Conservation (phyloP, 148 eudicot species). For the Vaccinium myrtillus region DNA sequence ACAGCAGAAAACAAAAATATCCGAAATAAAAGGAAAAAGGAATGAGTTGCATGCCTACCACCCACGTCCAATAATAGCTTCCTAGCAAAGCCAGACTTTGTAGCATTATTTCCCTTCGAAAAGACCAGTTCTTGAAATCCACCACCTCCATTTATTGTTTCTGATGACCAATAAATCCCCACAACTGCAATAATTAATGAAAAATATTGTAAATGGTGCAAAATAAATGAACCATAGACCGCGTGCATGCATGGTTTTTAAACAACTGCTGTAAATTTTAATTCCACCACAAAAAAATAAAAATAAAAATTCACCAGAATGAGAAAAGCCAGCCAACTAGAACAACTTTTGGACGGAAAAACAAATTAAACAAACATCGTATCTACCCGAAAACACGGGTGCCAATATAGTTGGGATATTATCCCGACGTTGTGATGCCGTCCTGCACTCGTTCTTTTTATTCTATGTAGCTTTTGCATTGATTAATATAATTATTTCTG, state of each 20-base stretch:
- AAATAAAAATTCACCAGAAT: background rate
- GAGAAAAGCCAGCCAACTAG: no score
- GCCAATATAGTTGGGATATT: no score
- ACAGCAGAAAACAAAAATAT: background rate
- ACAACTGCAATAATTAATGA: conserved; percentile 11
- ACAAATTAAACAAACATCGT: background rate
- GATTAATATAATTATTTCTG: no score
- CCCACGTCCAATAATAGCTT: conserved; percentile 19
- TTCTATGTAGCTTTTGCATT: no score
- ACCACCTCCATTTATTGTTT: background rate
- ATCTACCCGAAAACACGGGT: background rate
- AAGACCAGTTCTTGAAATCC: conserved; percentile 10
- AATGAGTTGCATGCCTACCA: background rate
- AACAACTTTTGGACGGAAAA: background rate
- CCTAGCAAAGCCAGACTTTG: conserved; percentile 16
- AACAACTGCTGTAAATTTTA: background rate
- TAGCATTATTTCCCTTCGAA: conserved; percentile 17
- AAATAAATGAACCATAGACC: background rate
- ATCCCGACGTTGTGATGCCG: no score
- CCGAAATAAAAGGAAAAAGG: background rate
- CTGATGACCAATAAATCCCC: conserved; percentile 10
- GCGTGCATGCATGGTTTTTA: background rate
- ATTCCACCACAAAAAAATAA: background rate
- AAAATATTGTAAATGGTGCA: background rate
- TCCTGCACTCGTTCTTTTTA: no score